Percentiles rank a stretch among this genome's conserved stretches.
Conservation (phyloP, 1,139 yeast genomes). For the Yamadazyma conglobata region DNA sequence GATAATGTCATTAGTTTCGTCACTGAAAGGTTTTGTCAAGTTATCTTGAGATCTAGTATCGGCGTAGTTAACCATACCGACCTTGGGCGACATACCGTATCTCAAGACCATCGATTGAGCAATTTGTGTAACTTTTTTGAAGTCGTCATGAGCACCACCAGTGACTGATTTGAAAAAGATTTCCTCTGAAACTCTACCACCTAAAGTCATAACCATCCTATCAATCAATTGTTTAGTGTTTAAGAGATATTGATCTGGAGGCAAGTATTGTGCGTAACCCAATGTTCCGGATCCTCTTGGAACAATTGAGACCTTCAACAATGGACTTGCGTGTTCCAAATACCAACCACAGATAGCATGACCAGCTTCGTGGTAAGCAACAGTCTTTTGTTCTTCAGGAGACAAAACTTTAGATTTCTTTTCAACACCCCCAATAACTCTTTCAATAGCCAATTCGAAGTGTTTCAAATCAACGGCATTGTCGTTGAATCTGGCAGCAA, state of each 20-base stretch:
- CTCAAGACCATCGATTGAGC: conserved; percentile 91
- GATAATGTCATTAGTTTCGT: conserved; percentile 72
- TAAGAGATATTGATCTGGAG: conserved; percentile 85
- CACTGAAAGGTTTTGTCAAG: conserved; percentile 88
- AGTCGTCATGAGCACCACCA: conserved; percentile 94
- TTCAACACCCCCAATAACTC: conserved; percentile 95
- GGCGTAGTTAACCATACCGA: conserved; percentile 77
- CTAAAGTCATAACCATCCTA: conserved; percentile 94
- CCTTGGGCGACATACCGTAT: conserved; percentile 83
- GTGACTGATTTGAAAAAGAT: conserved; percentile 86
- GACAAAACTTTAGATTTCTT: conserved; percentile 81
- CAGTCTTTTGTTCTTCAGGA: conserved; percentile 80
- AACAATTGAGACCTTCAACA: conserved; percentile 89
- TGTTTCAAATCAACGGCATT: conserved; percentile 67
- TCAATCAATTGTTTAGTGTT: conserved; percentile 77
- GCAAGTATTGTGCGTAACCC: conserved; percentile 97
- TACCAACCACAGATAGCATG: conserved; percentile 99
- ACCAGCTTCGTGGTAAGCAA: conserved; percentile 98
- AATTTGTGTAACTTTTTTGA: conserved; percentile 92
- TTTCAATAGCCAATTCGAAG: conserved; percentile 93
- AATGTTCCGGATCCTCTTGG: conserved; percentile 96
- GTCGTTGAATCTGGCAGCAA: conserved; percentile 84
- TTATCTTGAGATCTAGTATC: conserved; percentile 54
- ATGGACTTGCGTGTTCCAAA: conserved; percentile 83
- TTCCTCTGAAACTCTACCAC: conserved; percentile 96